Evolutionary conservation across 73 alveolate genomes (phyloP).

Genomic region (Blepharisma japonicum): DNA sequence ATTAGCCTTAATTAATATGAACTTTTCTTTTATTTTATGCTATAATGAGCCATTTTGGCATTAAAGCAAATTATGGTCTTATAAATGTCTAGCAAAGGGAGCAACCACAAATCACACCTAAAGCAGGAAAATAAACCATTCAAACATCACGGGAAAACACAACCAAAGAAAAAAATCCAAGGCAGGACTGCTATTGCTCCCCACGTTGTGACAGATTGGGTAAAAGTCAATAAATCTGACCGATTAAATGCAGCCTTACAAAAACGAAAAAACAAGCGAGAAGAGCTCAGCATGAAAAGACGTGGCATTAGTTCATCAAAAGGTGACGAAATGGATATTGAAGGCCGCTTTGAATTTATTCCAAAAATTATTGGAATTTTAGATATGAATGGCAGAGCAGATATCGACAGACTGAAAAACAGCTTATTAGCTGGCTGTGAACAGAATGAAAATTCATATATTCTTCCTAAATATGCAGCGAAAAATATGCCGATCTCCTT

Average conservation of each 20-base stretch:
- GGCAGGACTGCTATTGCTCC: constrained; percentile 20
- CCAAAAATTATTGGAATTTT: not conserved
- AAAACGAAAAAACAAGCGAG: constrained; percentile 30
- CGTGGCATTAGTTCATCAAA: not conserved
- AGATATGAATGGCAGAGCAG: not conserved
- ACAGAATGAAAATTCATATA: not conserved
- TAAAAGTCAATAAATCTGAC: not conserved
- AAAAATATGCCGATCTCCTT: not conserved
- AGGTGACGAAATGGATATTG: not conserved
- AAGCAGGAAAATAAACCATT: constrained; percentile 30
- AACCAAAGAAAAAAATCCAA: not conserved
- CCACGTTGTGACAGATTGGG: not conserved
- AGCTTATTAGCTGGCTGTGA: not conserved
- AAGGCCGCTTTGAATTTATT: not conserved
- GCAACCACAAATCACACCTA: constrained; percentile 10
- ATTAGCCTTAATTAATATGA: too few species aligned
- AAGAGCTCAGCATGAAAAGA: not conserved
- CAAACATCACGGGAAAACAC: constrained; percentile 19
- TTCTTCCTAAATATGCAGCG: not conserved
- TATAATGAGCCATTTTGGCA: too few species aligned
- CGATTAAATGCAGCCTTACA: constrained; percentile 4
- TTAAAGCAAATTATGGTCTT: too few species aligned
- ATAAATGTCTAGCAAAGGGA: not conserved
- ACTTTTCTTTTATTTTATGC: too few species aligned
- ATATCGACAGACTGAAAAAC: not conserved